Evolutionary conservation across 306 rosid species (phyloP).

Genomic region (Albizia julibrissin): DNA sequence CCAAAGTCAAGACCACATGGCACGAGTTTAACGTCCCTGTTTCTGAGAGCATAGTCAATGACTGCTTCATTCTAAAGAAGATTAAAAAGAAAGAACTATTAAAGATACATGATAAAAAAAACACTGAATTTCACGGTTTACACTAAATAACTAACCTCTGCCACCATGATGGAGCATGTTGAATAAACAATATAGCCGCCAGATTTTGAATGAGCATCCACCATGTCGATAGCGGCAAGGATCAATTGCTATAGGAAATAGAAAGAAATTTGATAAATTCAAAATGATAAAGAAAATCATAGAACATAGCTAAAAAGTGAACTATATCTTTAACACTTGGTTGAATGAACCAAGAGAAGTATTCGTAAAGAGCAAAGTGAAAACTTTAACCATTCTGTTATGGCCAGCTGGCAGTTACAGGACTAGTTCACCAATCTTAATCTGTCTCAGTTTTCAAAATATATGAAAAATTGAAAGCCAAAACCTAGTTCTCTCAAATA

Average conservation of each 20-base stretch:
- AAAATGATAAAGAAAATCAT: background rate
- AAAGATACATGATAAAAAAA: background rate
- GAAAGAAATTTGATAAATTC: background rate
- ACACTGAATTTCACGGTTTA: conserved; percentile 8
- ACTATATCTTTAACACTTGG: background rate
- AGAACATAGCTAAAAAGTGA: background rate
- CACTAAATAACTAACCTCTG: conserved; percentile 69
- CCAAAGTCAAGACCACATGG: conserved; percentile 98
- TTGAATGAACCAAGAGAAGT: background rate
- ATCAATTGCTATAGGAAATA: conserved; percentile 62
- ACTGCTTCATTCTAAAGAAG: conserved; percentile 82
- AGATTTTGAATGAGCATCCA: conserved; percentile 86
- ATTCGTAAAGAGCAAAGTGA: background rate
- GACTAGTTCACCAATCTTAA: conserved; percentile 5
- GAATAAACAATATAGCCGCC: conserved; percentile 96
- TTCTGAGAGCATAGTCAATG: conserved; percentile 84
- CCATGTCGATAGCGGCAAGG: conserved; percentile 97
- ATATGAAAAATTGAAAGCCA: conserved; percentile 10
- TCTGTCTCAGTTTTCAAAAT: background rate
- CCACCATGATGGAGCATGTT: conserved; percentile 95
- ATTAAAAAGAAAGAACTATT: background rate
- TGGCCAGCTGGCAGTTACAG: background rate
- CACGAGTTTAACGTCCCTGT: conserved; percentile 87
- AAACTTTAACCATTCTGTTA: background rate
- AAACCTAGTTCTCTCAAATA: conserved; percentile 7